These are phyloP conservation scores for Kodamaea derodonti DNA, from an alignment of 1,139 yeast species.

Conservation along the genomic window DNA sequence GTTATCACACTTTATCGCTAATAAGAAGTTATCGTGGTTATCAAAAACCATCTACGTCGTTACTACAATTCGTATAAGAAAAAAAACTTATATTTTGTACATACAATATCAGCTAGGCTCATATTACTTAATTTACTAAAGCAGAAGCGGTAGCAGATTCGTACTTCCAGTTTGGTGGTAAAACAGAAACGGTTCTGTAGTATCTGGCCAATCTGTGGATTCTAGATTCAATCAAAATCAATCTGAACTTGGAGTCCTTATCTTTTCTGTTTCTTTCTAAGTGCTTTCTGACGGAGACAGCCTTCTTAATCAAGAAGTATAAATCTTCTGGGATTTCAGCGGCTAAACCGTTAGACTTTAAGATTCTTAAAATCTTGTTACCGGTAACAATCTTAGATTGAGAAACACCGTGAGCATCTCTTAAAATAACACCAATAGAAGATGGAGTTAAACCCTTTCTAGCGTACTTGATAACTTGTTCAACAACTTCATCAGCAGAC, in stretches of 20 bases:
- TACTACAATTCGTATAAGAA: neutral
- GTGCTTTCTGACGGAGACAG: constrained; percentile 99
- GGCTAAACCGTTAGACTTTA: constrained; percentile 99
- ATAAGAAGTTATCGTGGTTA: no score
- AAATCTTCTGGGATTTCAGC: constrained; percentile 99
- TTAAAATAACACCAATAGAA: constrained; percentile 97
- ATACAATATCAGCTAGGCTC: neutral
- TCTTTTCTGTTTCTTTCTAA: constrained; percentile 99
- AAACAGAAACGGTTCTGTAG: constrained; percentile 98
- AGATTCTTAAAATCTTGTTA: constrained; percentile 99
- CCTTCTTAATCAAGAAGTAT: constrained; percentile 98
- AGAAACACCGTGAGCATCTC: constrained; percentile 99
- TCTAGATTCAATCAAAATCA: constrained; percentile 99
- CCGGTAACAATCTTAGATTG: constrained; percentile 97
- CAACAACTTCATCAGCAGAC: constrained; percentile 92
- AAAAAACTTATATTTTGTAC: neutral
- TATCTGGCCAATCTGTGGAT: constrained; percentile 99
- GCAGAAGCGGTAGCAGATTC: constrained; percentile 99
- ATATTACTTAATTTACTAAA: constrained; percentile 77
- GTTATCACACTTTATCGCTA: no score
- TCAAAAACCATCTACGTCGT: no score
- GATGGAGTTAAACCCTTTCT: constrained; percentile 99
- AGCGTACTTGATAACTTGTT: constrained; percentile 98
- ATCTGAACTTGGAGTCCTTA: constrained; percentile 99
- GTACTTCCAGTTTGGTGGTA: constrained; percentile 99